Evolutionary conservation across 2,329 filamentous ascomycete genomes (phyloP), one percentile per base, ranked within the genome.

Genomic region (Talaromyces sp.): DNA sequence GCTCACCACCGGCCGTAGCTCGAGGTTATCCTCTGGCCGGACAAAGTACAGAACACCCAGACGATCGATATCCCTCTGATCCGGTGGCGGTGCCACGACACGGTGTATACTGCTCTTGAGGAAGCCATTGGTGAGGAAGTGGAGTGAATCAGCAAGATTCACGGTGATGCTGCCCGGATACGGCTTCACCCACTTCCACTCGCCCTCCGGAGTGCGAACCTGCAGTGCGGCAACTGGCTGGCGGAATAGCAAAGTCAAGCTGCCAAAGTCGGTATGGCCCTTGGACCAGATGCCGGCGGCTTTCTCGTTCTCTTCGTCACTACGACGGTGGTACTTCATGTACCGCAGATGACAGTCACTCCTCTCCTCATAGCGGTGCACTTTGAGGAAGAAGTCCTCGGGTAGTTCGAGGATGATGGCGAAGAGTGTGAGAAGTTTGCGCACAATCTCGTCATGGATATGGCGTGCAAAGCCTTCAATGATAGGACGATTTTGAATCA

Each of bases 331-430:
- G 63, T 85, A 85, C 48, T 80, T 77, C 83, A 86, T 86, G 68
- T 86, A 86, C 1, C 85, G 78, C 32, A 86, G 76, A 58, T 86
- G 83, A 29, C 83, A 83, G 63, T 86, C 83, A 21, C 80, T 79
- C 46, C 81, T 78, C 19, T 80, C 77, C 1, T 84, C 79, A 70
- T 85, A 88, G 10, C 74, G 76, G 70, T 88, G 85, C 1, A 81
- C 74, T 19, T 79, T 73, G 63, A 82, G 75, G 38, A 87, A 74
- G 59, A 80, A 77, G 7, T 87, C 84, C 53, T 84, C 80, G 0
- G 83, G 82, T 0, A 88, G 73, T 65, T 88, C 80, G 0, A 88
- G 76, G 0, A 86, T 76, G 31, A 85, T 78, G 3, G 85, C 84
- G 48, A 87, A 82, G 1, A 88, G 78, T 1, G 79, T 77, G 1